Evolutionary conservation across 2,329 filamentous ascomycete species (phyloP).

Genomic region (Penicillium sp.): DNA sequence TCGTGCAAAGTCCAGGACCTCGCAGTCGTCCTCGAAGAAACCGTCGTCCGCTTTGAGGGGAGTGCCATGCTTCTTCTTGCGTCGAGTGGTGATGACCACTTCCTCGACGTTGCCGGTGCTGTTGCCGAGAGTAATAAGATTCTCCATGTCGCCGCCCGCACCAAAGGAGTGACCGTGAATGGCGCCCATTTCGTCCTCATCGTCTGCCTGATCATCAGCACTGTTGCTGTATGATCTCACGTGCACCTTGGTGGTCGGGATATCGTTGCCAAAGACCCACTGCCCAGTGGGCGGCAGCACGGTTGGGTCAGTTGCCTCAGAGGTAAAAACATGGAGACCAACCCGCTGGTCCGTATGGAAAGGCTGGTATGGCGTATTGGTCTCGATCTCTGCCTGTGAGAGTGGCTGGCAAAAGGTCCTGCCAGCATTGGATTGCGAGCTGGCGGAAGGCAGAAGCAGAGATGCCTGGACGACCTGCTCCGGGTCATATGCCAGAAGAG

Average conservation of each 20-base stretch:
- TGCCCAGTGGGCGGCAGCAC: slow-evolving; percentile 28
- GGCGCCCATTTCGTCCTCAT: slow-evolving; percentile 24
- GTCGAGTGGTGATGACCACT: slow-evolving; percentile 74
- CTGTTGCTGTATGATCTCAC: slow-evolving; percentile 42
- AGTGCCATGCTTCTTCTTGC: slow-evolving; percentile 52
- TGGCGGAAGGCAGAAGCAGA: slow-evolving; percentile 39
- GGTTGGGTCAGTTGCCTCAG: slow-evolving; percentile 42
- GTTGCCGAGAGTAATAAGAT: slow-evolving; percentile 47
- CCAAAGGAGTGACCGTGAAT: slow-evolving; percentile 28
- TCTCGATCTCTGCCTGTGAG: slow-evolving; percentile 85
- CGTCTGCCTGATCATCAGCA: slow-evolving; percentile 37
- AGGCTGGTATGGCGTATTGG: slow-evolving; percentile 89
- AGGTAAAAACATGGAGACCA: slow-evolving; percentile 62
- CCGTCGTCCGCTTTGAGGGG: slow-evolving; percentile 52
- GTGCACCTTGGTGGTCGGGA: slow-evolving; percentile 47
- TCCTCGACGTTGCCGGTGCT: slow-evolving; percentile 62
- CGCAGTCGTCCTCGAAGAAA: slow-evolving; percentile 90
- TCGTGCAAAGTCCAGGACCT: slow-evolving; percentile 79
- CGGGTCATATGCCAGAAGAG: slow-evolving; percentile 54
- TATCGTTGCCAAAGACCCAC: slow-evolving; percentile 53
- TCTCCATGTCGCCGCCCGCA: slow-evolving; percentile 44
- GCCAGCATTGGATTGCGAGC: slow-evolving; percentile 40
- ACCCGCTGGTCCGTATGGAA: slow-evolving; percentile 90
- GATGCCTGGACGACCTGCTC: slow-evolving; percentile 32
- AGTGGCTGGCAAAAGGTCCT: slow-evolving; percentile 50